Percentiles rank a stretch among this genome's conserved stretches.
Evolutionary conservation across 2,329 filamentous ascomycete genomes (phyloP).

Genomic region (Trichophyton schoenleinii): DNA sequence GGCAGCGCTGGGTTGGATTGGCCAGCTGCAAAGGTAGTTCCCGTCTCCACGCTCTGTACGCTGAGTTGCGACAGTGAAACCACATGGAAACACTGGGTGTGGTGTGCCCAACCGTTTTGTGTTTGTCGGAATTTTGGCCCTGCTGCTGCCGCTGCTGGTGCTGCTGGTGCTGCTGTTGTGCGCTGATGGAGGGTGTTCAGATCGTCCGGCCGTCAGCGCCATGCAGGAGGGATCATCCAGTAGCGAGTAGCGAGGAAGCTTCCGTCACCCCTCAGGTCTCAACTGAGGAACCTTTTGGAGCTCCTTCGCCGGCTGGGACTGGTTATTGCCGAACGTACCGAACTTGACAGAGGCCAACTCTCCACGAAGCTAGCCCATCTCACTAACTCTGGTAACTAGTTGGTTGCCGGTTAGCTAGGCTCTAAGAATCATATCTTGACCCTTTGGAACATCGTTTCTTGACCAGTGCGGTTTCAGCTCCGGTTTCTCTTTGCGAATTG

Average conservation of each 20-base stretch:
- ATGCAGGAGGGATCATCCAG: slow-evolving; percentile 3
- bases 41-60: background rate
- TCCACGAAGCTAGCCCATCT: no score
- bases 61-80: slow-evolving; percentile 1
- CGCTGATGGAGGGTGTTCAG: slow-evolving; percentile 3
- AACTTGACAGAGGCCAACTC: no score
- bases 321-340: no score
- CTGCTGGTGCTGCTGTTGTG: background rate
- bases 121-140: background rate
- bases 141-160: background rate
- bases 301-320: no score
- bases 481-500: no score
- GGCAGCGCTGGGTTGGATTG: background rate
- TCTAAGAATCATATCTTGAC: no score
- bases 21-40: slow-evolving; percentile 2
- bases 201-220: slow-evolving; percentile 1
- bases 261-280: background rate
- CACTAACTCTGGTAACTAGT: no score
- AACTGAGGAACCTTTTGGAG: background rate
- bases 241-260: background rate
- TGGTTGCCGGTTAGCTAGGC: no score
- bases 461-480: no score
- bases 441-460: no score
- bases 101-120: slow-evolving; percentile 3
- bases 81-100: slow-evolving; percentile 1